A percentile compares a stretch with the other conserved stretches of the same genome.
phyloP scores from a whole-genome alignment of 306 rosid genomes.

The Hippophae rhamnoides region DNA sequence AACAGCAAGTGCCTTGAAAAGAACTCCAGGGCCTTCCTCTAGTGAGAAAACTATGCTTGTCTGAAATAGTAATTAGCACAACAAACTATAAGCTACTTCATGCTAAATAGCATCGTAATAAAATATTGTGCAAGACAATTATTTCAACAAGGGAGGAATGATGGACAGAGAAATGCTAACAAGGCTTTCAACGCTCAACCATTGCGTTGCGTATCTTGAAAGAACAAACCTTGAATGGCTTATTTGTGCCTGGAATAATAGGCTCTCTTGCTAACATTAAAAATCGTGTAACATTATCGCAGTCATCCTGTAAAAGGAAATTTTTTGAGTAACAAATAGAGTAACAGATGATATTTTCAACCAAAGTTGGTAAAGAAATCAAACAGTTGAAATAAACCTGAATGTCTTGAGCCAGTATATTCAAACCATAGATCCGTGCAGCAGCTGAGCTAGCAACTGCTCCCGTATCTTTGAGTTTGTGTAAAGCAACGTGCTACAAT shows the following conservation, averaged over 20 bases:
- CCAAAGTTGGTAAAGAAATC: slow-evolving; percentile 8
- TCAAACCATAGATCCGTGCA: slow-evolving; percentile 69
- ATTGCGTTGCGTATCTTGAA: not conserved
- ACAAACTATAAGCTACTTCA: not conserved
- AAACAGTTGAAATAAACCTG: slow-evolving; percentile 44
- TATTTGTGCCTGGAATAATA: slow-evolving; percentile 82
- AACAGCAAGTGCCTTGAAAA: slow-evolving; percentile 96
- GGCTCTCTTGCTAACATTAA: slow-evolving; percentile 91
- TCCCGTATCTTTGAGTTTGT: slow-evolving; percentile 64
- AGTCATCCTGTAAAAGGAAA: slow-evolving; percentile 64
- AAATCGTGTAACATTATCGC: slow-evolving; percentile 83
- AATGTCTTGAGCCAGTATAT: slow-evolving; percentile 75
- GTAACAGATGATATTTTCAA: not conserved
- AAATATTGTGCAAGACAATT: not conserved
- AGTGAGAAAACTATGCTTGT: slow-evolving; percentile 93
- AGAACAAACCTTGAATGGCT: slow-evolving; percentile 69
- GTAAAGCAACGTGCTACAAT: slow-evolving; percentile 62
- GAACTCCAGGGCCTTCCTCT: slow-evolving; percentile 95
- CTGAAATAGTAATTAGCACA: slow-evolving; percentile 32
- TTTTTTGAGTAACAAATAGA: slow-evolving; percentile 16
- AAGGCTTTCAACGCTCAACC: not conserved
- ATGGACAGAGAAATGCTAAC: not conserved
- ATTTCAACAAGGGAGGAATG: not conserved
- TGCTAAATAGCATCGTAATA: not conserved
- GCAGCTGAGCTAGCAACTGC: slow-evolving; percentile 89